Percentiles rank a stretch among this genome's conserved stretches.
phyloP scores from a whole-genome alignment of 768 basidiomycete species.

The Hydnum rufescens region DNA sequence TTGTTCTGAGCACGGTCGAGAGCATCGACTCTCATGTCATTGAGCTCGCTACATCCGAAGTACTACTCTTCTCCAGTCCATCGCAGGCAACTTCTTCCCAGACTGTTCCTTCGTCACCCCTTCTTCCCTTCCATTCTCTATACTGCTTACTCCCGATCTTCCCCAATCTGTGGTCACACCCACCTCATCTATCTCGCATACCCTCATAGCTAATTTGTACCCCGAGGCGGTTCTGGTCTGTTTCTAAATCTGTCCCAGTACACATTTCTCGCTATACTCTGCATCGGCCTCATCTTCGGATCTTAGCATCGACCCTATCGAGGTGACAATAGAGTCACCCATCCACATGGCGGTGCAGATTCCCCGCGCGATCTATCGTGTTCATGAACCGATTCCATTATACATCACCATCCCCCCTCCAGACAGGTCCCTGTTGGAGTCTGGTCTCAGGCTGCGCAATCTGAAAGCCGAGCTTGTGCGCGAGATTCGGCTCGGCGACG shows the following conservation, averaged over 20 bases:
- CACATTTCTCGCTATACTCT: slow-evolving; percentile 52
- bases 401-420: slow-evolving; percentile 72
- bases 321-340: slow-evolving; percentile 36
- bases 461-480: slow-evolving; percentile 63
- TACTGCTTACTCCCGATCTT: slow-evolving; percentile 58
- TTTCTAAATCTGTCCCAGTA: slow-evolving; percentile 40
- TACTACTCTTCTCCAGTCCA: slow-evolving; percentile 44
- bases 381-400: slow-evolving; percentile 55
- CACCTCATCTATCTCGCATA: slow-evolving; percentile 51
- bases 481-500: slow-evolving; percentile 10
- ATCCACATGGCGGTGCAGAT: slow-evolving; percentile 50
- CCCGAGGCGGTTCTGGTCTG: slow-evolving; percentile 20
- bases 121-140: slow-evolving; percentile 59
- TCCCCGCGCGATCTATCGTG: slow-evolving; percentile 48
- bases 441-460: slow-evolving; percentile 60
- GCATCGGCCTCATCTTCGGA: slow-evolving; percentile 30
- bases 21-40: slow-evolving; percentile 44
- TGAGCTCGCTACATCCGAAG: slow-evolving; percentile 38
- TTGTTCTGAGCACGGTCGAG: slow-evolving; percentile 21
- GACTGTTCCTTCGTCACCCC: slow-evolving; percentile 19
- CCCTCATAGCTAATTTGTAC: slow-evolving; percentile 46
- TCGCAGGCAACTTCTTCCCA: slow-evolving; percentile 21
- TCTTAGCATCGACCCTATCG: slow-evolving; percentile 44
- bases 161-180: slow-evolving; percentile 68
- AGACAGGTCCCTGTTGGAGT: slow-evolving; percentile 39